These are phyloP conservation scores for Halenospora varia DNA, from an alignment of 495 filamentous ascomycete genomes.

Conservation along the genomic window DNA sequence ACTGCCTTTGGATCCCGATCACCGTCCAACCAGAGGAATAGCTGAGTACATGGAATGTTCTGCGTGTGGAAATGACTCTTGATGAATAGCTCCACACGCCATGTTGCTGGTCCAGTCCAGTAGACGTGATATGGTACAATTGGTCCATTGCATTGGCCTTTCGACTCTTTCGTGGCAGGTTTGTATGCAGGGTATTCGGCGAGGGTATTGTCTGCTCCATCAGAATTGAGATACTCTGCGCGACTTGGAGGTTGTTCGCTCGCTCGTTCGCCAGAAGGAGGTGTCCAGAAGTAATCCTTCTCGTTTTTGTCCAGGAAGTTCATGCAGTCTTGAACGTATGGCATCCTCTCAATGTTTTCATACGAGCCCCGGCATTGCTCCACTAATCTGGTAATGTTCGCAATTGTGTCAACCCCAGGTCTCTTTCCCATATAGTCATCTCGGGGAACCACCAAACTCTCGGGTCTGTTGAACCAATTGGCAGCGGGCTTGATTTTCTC, in stretches of 20 bases:
- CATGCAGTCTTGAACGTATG: constrained; percentile 50
- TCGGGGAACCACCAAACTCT: constrained; percentile 39
- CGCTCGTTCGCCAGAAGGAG: constrained; percentile 31
- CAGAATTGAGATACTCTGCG: constrained; percentile 38
- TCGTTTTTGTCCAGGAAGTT: constrained; percentile 41
- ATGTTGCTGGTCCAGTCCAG: constrained; percentile 55
- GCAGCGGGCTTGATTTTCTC: constrained; percentile 37
- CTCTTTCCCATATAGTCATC: constrained; percentile 48
- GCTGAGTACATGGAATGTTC: constrained; percentile 48
- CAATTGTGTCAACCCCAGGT: constrained; percentile 46
- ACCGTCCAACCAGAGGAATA: constrained; percentile 51
- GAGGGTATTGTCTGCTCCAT: constrained; percentile 36
- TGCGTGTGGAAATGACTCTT: constrained; percentile 56
- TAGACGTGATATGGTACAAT: constrained; percentile 53
- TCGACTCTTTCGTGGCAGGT: constrained; percentile 25
- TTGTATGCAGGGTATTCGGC: constrained; percentile 30
- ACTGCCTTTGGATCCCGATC: constrained; percentile 45
- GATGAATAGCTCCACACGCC: constrained; percentile 54
- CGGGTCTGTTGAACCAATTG: constrained; percentile 45
- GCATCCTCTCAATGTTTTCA: constrained; percentile 46
- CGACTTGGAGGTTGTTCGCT: constrained; percentile 36
- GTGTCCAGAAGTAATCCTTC: constrained; percentile 43
- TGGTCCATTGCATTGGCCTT: constrained; percentile 48
- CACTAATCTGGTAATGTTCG: constrained; percentile 44
- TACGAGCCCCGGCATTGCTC: constrained; percentile 47